A percentile compares a stretch with the other conserved stretches of the same genome.
Evolutionary conservation across 2,329 filamentous ascomycete genomes (phyloP).

Genomic region (Apiospora saccharicola): DNA sequence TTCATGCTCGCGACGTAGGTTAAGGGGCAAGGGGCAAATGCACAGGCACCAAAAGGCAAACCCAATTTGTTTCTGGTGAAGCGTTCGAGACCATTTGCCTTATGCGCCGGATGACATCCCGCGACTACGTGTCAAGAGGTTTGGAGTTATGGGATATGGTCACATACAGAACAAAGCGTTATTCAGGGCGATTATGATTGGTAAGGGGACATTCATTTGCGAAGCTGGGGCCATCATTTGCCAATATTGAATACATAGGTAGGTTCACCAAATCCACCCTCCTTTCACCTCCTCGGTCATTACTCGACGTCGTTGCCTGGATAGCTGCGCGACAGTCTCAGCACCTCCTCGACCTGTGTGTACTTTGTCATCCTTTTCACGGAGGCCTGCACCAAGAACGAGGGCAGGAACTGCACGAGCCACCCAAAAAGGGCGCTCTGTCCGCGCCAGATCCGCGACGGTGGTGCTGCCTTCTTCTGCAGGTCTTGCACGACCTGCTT

Average conservation of each 20-base stretch:
- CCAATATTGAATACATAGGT: constrained; percentile 1
- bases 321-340: background rate
- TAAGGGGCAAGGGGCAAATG: background rate
- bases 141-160: background rate
- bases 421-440: constrained; percentile 7
- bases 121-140: background rate
- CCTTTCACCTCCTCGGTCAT: background rate
- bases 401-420: background rate
- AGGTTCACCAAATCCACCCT: background rate
- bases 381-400: background rate
- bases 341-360: constrained; percentile 33
- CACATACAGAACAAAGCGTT: background rate
- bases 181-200: background rate
- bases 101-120: background rate
- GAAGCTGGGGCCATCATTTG: background rate
- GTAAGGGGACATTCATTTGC: background rate
- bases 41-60: background rate
- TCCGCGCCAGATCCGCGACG: constrained; percentile 4
- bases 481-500: background rate
- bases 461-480: background rate
- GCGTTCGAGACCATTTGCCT: background rate
- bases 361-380: constrained; percentile 24
- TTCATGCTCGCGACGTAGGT: background rate
- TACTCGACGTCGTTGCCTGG: background rate
- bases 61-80: background rate